phyloP scores from a whole-genome alignment of 306 rosid genomes.

The Cicer bijugum region DNA sequence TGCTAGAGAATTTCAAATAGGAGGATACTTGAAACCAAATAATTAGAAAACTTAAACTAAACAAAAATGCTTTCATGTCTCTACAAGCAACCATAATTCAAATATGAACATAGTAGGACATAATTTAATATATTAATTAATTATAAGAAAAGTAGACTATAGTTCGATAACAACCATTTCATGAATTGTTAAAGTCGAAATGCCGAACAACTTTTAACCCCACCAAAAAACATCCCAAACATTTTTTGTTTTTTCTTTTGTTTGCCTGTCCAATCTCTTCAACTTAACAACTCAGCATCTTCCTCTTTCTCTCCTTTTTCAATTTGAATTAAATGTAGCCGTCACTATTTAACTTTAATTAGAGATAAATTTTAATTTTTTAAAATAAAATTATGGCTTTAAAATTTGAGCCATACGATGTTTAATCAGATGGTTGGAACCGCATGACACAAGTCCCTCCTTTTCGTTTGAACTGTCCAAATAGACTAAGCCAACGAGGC shows the following conservation, averaged over 20 bases:
- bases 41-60: neutral
- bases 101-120: neutral
- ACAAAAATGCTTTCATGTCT: constrained; percentile 15
- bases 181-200: constrained; percentile 15
- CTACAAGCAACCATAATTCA: constrained; percentile 27
- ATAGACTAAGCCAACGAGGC: constrained; percentile 33
- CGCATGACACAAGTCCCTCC: constrained; percentile 4
- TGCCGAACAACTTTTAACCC: constrained; percentile 22
- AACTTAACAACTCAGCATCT: too few relatives aligned
- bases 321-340: too few relatives aligned
- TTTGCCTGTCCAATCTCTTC: too few relatives aligned
- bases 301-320: too few relatives aligned
- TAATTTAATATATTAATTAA: constrained; percentile 10
- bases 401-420: too few relatives aligned
- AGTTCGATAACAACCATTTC: constrained; percentile 31
- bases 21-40: constrained; percentile 21
- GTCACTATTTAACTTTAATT: too few relatives aligned
- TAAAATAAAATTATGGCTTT: too few relatives aligned
- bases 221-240: constrained; percentile 34
- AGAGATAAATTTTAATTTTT: too few relatives aligned
- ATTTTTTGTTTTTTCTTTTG: neutral
- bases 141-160: constrained; percentile 20
- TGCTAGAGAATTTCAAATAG: constrained; percentile 38
- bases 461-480: constrained; percentile 34
- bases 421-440: too few relatives aligned